Base-by-base conservation (phyloP, 2,329 filamentous ascomycete species). In the Trichothecium sympodiale region DNA sequence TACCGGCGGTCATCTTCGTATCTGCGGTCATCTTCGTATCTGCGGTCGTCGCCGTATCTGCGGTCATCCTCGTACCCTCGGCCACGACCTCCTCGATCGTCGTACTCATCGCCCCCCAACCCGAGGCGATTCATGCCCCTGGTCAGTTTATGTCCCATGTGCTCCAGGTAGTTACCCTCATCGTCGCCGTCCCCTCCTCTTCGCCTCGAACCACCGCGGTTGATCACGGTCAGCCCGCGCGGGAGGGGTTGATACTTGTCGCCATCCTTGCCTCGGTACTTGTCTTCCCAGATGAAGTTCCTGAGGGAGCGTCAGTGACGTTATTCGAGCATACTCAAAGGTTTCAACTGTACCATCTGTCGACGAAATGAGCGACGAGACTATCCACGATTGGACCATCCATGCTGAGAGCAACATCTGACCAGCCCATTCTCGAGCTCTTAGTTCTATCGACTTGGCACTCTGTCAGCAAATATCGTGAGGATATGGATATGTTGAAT, bases 381-480 rank as follows among this genome's bases (percentile, higher is more conserved):
- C 83, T 86, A 42, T 80, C 67, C 0, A 89, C 79, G 8, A 85
- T 80, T 1, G 79, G 78, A 0, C 87, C 87, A 12, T 69, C 70
- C 38, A 94, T 56, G 46, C 77, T 86, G 38, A 95, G 65, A 9
- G 82, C 79, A 39, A 94, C 74, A 56, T 94, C 88, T 12, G 83
- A 85, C 88, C 88, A 94, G 15, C 87, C 87, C 86, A 94, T 94
- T 40, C 88, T 74, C 3, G 83, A 85, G 56, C 69, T 83, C 50
- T 77, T 75, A 9, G 77, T 80, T 34, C 88, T 74, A 49, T 93
- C 82, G 15, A 95, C 67, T 73, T n/a, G n/a, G n/a, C n/a, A n/a
- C n/a, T n/a, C n/a, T n/a, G n/a, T n/a, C n/a, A n/a, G n/a, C n/a
- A n/a, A n/a, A n/a, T n/a, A n/a, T n/a, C n/a, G n/a, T n/a, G n/a